These are phyloP conservation scores for Crucihimalaya himalaica DNA, from an alignment of 345 rosid species.

Conservation along the genomic window DNA sequence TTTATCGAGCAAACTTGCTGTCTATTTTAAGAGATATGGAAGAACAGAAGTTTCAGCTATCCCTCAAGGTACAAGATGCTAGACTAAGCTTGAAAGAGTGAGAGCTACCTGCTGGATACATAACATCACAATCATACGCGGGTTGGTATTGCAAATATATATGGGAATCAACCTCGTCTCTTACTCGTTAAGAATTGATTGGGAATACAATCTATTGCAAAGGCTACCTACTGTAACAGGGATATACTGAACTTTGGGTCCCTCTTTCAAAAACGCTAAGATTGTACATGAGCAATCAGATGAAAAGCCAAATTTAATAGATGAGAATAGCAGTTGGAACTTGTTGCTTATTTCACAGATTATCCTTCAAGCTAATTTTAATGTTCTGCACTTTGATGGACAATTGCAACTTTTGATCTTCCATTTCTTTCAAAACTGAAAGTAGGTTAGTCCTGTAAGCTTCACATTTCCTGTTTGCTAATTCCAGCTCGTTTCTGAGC, in stretches of 20 bases:
- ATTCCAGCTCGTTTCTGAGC: constrained; percentile 48
- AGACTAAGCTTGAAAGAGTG: constrained; percentile 78
- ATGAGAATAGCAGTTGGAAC: constrained; percentile 39
- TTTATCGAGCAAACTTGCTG: constrained; percentile 64
- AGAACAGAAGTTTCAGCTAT: constrained; percentile 57
- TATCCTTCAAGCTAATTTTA: constrained; percentile 47
- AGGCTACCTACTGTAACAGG: constrained; percentile 28
- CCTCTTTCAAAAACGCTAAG: constrained; percentile 12
- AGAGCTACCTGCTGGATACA: constrained; percentile 48
- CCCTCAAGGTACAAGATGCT: constrained; percentile 83
- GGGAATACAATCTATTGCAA: constrained; percentile 27
- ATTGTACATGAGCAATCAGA: constrained; percentile 12
- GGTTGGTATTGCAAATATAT: background rate
- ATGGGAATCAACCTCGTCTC: constrained; percentile 8
- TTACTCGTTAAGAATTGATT: constrained; percentile 15
- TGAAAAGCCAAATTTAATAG: constrained; percentile 56
- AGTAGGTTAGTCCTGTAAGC: constrained; percentile 55
- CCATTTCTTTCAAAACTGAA: constrained; percentile 54
- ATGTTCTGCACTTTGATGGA: constrained; percentile 50
- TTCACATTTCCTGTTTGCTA: constrained; percentile 49
- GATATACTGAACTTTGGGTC: constrained; percentile 4
- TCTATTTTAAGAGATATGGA: constrained; percentile 83
- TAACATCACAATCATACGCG: constrained; percentile 31
- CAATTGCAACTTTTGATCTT: constrained; percentile 53
- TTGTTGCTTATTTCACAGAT: constrained; percentile 30